Base-by-base conservation (phyloP, 2,329 filamentous ascomycete species). In the Colletotrichum sublineola region DNA sequence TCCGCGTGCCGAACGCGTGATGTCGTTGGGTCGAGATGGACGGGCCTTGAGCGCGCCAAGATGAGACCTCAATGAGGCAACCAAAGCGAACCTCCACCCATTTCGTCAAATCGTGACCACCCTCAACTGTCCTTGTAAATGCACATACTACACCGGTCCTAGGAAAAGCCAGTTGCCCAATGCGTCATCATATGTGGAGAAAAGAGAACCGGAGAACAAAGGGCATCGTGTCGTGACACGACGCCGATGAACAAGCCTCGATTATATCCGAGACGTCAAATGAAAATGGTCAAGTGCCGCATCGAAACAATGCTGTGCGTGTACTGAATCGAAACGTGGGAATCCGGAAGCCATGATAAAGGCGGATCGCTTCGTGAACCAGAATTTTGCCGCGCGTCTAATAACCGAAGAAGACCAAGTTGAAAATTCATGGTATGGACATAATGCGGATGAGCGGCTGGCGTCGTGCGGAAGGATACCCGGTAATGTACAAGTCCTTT, bases 321-420 rank as follows among this genome's bases (percentile, higher is more conserved):
- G 33, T 73, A 62, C 57, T 55, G 29, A 40, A 44, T 68, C 57
- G 46, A 63, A 55, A 48, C 61, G 63, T 55, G 56, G 56, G 52
- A 55, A 61, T 56, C 58, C 52, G 58, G n/a, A 56, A 33, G 50
- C 70, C 69, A 29, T 69, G 36, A 29, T 29, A 18, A 40, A 48
- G 46, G 24, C 36, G 69, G 61, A 56, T 74, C 73, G 70, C 65
- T 68, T 74, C 60, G 55, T 69, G 48, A 69, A 69, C 50, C 61
- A 67, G 68, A 71, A 57, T 71, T 71, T 67, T 73, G 67, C 68
- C 68, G 46, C 64, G 52, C 69, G 66, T 74, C 73, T 74, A 74
- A 65, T 62, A 73, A 62, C 63, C 60, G 69, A 68, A 72, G 55
- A 42, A 74, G 64, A 72, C 36, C 36, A 50, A 63, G 46, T 52